phyloP scores from a whole-genome alignment of 2,329 filamentous ascomycete species.

The Chaetomiaceae sp. region DNA sequence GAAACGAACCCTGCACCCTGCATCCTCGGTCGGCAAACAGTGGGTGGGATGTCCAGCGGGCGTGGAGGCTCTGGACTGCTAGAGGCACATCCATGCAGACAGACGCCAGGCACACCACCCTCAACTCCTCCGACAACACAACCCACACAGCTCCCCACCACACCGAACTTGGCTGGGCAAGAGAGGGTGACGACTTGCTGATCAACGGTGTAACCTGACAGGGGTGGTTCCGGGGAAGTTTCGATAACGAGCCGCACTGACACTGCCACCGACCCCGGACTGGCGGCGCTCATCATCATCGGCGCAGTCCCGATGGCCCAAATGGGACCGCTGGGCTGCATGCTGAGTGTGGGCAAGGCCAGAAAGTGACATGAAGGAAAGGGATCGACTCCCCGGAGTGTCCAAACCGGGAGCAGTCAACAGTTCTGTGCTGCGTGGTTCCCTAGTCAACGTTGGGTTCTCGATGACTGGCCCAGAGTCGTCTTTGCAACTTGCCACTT shows the following conservation, averaged over 20 bases:
- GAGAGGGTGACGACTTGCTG: constrained; percentile 21
- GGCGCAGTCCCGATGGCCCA: constrained; percentile 16
- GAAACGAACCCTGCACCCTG: constrained; percentile 25
- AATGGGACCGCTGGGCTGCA: constrained; percentile 13
- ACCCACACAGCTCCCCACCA: constrained; percentile 10
- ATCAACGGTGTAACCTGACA: constrained; percentile 23
- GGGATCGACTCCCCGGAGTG: too few species aligned
- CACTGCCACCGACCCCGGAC: constrained; percentile 22
- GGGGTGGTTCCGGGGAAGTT: constrained; percentile 12
- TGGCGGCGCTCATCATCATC: too few species aligned
- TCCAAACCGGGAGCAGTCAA: too few species aligned
- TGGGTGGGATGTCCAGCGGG: constrained; percentile 8
- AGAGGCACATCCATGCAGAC: too few species aligned
- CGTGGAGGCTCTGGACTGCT: constrained; percentile 5
- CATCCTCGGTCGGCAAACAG: constrained; percentile 17
- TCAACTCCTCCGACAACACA: too few species aligned
- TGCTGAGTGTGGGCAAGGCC: constrained; percentile 21
- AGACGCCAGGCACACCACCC: constrained; percentile 12
- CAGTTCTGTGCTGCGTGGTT: too few species aligned
- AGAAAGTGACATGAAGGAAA: background rate
- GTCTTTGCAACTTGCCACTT: too few species aligned
- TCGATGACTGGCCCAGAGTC: too few species aligned
- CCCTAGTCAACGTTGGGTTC: too few species aligned
- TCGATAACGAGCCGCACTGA: constrained; percentile 2
- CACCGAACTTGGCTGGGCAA: constrained; percentile 14